Evolutionary conservation across 129 eudicot genomes (phyloP).

Genomic region (Arctium minus): DNA sequence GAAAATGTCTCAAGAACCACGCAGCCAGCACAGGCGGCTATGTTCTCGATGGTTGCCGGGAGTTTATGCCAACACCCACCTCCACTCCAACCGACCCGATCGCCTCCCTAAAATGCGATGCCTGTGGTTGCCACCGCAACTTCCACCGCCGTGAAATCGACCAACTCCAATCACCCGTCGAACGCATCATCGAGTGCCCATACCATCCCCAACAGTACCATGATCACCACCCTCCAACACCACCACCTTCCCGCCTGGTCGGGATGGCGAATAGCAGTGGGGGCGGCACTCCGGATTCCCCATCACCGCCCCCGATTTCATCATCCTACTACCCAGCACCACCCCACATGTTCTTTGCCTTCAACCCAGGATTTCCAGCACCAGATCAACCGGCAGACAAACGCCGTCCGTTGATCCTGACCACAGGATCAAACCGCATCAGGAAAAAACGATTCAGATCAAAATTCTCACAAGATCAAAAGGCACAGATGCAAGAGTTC

Average conservation of each 20-base stretch:
- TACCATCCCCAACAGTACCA: too few relatives aligned
- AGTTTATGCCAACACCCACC: conserved; percentile 54
- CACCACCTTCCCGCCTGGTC: too few relatives aligned
- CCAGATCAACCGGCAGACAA: neutral
- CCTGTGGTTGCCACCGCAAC: conserved; percentile 82
- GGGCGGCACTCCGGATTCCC: neutral
- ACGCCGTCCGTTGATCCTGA: neutral
- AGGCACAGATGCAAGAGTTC: conserved; percentile 49
- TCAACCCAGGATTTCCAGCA: conserved; percentile 32
- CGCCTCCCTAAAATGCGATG: conserved; percentile 56
- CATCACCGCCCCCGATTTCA: conserved; percentile 68
- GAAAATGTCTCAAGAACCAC: conserved; percentile 70
- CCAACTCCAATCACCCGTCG: conserved; percentile 23
- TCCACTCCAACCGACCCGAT: conserved; percentile 41
- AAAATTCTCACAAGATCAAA: conserved; percentile 40
- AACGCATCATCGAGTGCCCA: conserved; percentile 35
- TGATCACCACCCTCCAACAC: too few relatives aligned
- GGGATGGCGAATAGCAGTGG: too few relatives aligned
- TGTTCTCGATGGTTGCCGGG: conserved; percentile 77
- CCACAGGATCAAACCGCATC: neutral
- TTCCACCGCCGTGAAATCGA: conserved; percentile 77
- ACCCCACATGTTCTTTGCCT: conserved; percentile 62
- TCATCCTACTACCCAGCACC: conserved; percentile 58
- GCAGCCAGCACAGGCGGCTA: conserved; percentile 58
- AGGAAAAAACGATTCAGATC: conserved; percentile 41